Percentiles rank a stretch among this genome's conserved stretches.
These are phyloP conservation scores for Passiflora organensis DNA, from an alignment of 345 rosid species.

Conservation along the genomic window DNA sequence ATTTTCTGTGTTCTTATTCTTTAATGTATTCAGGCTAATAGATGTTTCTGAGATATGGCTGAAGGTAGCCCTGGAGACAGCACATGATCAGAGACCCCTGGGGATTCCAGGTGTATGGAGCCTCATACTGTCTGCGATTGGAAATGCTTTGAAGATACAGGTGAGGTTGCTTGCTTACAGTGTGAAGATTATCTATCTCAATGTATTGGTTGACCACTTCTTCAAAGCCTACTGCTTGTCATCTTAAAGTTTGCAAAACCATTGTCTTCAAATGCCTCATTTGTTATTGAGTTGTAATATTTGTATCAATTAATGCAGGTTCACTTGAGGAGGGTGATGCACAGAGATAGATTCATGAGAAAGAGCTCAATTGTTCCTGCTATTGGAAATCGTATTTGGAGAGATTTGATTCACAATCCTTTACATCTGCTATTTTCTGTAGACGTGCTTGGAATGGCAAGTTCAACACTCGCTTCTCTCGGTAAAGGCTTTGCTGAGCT, in stretches of 20 bases:
- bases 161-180: constrained; percentile 27
- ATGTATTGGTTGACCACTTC: neutral
- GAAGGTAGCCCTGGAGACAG: constrained; percentile 84
- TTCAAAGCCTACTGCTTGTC: neutral
- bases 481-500: constrained; percentile 98
- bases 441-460: constrained; percentile 97
- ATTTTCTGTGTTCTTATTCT: neutral
- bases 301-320: constrained; percentile 44
- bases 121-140: constrained; percentile 87
- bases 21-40: constrained; percentile 58
- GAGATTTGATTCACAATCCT: constrained; percentile 97
- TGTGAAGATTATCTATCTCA: neutral
- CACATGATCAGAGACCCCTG: constrained; percentile 85
- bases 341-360: constrained; percentile 80
- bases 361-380: constrained; percentile 89
- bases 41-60: constrained; percentile 93
- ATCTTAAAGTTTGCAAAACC: too few species aligned
- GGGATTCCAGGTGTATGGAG: constrained; percentile 97
- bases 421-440: constrained; percentile 86
- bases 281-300: neutral
- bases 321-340: constrained; percentile 94
- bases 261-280: neutral
- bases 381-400: constrained; percentile 77
- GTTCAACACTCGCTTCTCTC: constrained; percentile 94
- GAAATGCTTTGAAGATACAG: constrained; percentile 97